Conservation (phyloP, 306 rosid species). For the Mimosa pudica region DNA sequence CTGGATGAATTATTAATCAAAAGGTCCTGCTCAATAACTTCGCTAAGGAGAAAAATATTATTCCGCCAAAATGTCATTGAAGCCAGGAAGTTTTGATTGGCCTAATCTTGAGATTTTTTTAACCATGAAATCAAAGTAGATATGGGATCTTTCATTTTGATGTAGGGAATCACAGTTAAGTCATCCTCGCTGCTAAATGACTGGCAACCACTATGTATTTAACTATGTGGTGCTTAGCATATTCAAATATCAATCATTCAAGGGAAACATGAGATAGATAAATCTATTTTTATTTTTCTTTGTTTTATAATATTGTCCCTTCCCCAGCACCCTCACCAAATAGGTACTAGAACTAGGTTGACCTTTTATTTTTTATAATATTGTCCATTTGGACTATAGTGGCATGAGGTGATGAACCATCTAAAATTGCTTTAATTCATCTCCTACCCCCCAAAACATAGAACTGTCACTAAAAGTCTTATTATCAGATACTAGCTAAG, state of each 20-base stretch:
- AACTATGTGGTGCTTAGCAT: neutral
- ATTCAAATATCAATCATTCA: neutral
- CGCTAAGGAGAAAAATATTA: neutral
- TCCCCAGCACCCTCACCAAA: too few relatives aligned
- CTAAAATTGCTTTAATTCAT: constrained; percentile 24
- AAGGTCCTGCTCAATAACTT: too few relatives aligned
- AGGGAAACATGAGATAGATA: neutral
- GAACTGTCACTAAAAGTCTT: neutral
- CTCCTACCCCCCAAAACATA: neutral
- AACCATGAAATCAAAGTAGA: constrained; percentile 5
- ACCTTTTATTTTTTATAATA: neutral
- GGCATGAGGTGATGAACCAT: neutral
- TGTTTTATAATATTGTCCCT: constrained; percentile 4
- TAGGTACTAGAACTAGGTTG: too few relatives aligned
- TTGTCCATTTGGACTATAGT: constrained; percentile 16
- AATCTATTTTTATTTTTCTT: constrained; percentile 2
- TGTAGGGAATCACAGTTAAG: neutral
- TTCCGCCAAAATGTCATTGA: neutral
- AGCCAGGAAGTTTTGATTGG: neutral
- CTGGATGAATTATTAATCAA: too few relatives aligned
- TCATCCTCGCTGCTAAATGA: constrained; percentile 2
- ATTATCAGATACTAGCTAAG: neutral
- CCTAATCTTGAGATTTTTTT: neutral
- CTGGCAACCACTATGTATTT: neutral
- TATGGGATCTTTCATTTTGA: neutral